Conservation (phyloP, 495 filamentous ascomycete species). For the Daldinia caldariorum region DNA sequence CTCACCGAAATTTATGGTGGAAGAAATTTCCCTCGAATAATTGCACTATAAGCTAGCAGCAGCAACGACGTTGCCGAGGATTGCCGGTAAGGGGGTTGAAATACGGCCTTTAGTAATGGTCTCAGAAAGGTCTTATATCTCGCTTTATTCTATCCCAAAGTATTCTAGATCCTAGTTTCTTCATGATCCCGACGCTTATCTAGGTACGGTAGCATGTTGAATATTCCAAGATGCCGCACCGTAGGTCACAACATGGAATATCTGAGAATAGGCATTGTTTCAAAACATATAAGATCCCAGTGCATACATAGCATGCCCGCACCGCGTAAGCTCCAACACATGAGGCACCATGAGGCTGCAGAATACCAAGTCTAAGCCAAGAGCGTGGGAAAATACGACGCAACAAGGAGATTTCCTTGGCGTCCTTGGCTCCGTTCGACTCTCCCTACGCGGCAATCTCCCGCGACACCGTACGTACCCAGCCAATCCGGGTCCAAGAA, state of each 20-base stretch:
- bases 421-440: constrained; percentile 30
- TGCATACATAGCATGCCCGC: not conserved
- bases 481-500: constrained; percentile 14
- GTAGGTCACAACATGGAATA: not conserved
- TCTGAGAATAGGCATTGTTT: not conserved
- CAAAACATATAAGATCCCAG: not conserved
- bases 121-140: not conserved
- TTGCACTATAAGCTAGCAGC: not conserved
- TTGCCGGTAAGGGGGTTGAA: not conserved
- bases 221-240: not conserved
- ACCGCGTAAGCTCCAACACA: constrained; percentile 9
- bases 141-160: not conserved
- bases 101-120: not conserved
- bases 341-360: not conserved
- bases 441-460: constrained; percentile 34
- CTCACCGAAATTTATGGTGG: not conserved
- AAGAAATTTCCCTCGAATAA: not conserved
- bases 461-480: constrained; percentile 14
- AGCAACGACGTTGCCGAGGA: not conserved
- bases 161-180: not conserved
- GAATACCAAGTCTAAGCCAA: constrained; percentile 30
- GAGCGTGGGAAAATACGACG: constrained; percentile 21
- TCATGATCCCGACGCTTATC: not conserved
- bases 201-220: not conserved
- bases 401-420: constrained; percentile 30